Evolutionary conservation across 768 basidiomycete genomes (phyloP), one percentile per base, ranked within the genome.

Genomic region (Mrakia gelida): DNA sequence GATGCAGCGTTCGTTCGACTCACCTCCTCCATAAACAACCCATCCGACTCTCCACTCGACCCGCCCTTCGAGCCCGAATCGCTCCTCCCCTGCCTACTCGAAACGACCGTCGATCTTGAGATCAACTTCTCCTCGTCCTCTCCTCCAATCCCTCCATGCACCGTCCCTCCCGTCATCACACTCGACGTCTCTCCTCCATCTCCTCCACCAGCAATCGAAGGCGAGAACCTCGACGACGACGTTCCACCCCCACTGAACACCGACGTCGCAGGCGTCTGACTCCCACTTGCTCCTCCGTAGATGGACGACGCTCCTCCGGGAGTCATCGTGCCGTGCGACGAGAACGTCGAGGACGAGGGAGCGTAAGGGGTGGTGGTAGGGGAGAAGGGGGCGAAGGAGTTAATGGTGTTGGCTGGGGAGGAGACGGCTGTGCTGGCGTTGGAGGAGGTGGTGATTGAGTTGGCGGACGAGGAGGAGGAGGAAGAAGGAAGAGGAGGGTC

Each of bases 11-110:
- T n/a, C 45, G 32, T 10, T 38, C 1, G 9, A 72, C 76, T 6
- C 3, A 77, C 76, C 71, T 77, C 67, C 16, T 77, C 76, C 52
- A 77, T 72, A 59, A 77, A 77, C 13, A 43, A 3, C 38, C 70
- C 70, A 32, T 77, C 76, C 71, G 76, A 77, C 43, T 70, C 76
- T 26, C 59, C 71, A 30, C 70, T 70, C 7, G 26, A 6, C 5
- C 52, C 38, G 16, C 43, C 71, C 54, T 71, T 77, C 41, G 59
- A 54, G 23, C 30, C 59, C 10, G 61, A 72, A 59, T 73, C 72
- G 34, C 72, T 73, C 30, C 72, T 54, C 18, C 30, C 34, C 56
- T 49, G 72, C 56, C 52, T 61, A 9, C 45, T 52, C 71, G 49
- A 49, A 28, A 61, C 56, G 54, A 73, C 52, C 15, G 21, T 38